A percentile compares a stretch with the other conserved stretches of the same genome.
These are phyloP conservation scores for Bruguiera gymnorhiza DNA, from an alignment of 345 rosid species.

Conservation along the genomic window DNA sequence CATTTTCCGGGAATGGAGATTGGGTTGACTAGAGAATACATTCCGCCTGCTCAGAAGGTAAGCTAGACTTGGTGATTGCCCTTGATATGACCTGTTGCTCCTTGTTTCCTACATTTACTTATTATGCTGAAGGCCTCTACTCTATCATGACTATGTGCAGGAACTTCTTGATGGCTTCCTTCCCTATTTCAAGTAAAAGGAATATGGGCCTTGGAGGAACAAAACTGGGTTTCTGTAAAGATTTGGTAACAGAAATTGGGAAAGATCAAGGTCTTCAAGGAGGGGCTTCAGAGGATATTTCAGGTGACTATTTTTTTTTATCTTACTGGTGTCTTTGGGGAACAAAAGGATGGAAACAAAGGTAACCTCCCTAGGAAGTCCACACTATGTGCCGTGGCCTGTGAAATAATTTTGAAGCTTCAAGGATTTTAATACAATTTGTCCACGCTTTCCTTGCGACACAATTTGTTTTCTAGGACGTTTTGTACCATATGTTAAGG, in stretches of 20 bases:
- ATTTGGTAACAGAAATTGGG: not conserved
- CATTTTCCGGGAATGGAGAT: too few species aligned
- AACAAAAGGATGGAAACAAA: not conserved
- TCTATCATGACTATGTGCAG: too few species aligned
- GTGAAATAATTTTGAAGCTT: slow-evolving; percentile 8
- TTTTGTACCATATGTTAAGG: not conserved
- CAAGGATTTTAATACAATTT: slow-evolving; percentile 8
- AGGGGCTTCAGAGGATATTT: not conserved
- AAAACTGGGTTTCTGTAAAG: not conserved
- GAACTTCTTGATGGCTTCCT: too few species aligned
- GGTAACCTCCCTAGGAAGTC: too few species aligned
- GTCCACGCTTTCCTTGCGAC: too few species aligned
- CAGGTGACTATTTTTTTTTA: not conserved
- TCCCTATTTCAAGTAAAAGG: not conserved
- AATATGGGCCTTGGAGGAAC: not conserved
- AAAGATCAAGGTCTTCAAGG: not conserved
- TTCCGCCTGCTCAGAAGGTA: slow-evolving; percentile 6
- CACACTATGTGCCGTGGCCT: not conserved
- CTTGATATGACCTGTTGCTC: too few species aligned
- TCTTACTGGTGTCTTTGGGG: not conserved
- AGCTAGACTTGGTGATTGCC: not conserved
- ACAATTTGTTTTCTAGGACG: not conserved
- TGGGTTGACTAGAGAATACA: too few species aligned
- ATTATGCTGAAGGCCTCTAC: too few species aligned
- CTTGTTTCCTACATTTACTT: too few species aligned